Base-by-base conservation (phyloP, 768 basidiomycete genomes). In the Lyophyllum decastes region DNA sequence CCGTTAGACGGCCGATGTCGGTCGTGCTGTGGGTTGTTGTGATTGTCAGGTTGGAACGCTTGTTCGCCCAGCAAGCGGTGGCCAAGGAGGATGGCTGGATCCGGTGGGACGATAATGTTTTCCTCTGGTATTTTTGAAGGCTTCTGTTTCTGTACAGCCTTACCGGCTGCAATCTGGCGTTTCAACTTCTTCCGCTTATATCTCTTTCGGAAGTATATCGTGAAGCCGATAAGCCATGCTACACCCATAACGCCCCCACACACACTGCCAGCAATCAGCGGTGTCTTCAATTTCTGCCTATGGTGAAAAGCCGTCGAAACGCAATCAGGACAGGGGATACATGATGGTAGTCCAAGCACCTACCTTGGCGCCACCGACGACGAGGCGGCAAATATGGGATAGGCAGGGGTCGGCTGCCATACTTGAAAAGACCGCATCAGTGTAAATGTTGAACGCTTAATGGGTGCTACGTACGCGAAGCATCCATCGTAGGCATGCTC, bases 81-180 rank as follows among this genome's bases (percentile, higher is more conserved):
- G 19, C 82, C 83, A 44, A 82, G 71, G n/a, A 87, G 67, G 27
- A 87, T 75, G 40, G 86, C 86, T n/a, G 87, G 86, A 68, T 88
- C 86, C 0, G 85, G 86, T 19, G 86, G 86, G 19, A 87, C 82
- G 50, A 87, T 74, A 54, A 84, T 72, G 47, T 72, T 78, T 62
- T 82, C 78, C 52, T 76, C 72, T 17, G 74, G 69, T 46, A 71
- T 67, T 49, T 72, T 68, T 53, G 74, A 62, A 54, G 73, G 72
- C 64, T 77, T 78, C 52, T 65, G 67, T 53, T 73, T 66, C 17
- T 79, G 76, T 55, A 76, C 66, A 3, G 74, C 70, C 63, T 76
- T 77, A 30, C 82, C 82, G n/a, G 73, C 72, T 8, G 72, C 76
- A 48, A 77, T 72, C 35, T 70, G 68, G 12, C 75, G 73, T 27